Evolutionary conservation across 768 basidiomycete species (phyloP).

Genomic region (Mycena filopes): DNA sequence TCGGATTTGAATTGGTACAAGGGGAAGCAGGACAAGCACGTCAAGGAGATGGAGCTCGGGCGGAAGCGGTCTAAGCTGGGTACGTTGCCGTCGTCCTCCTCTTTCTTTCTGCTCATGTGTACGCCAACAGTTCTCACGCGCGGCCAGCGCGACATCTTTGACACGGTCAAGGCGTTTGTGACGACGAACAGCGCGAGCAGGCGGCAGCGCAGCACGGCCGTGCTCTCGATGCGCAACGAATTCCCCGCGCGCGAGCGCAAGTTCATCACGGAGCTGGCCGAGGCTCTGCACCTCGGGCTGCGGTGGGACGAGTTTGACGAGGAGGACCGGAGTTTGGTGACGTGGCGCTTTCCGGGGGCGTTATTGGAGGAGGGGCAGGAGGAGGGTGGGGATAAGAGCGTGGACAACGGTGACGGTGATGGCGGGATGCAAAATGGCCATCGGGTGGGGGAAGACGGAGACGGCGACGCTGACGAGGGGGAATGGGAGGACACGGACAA

Average conservation of each 20-base stretch:
- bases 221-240: conserved; percentile 77
- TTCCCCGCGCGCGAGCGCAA: conserved; percentile 83
- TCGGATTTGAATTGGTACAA: conserved; percentile 93
- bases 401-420: conserved; percentile 45
- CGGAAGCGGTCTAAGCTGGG: conserved; percentile 71
- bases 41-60: conserved; percentile 71
- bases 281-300: conserved; percentile 79
- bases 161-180: conserved; percentile 82
- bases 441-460: conserved; percentile 26
- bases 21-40: conserved; percentile 86
- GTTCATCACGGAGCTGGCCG: conserved; percentile 81
- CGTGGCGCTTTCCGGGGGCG: conserved; percentile 67
- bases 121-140: conserved; percentile 71
- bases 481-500: conserved; percentile 46
- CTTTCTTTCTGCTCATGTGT: background rate
- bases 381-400: conserved; percentile 45
- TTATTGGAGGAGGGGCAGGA: conserved; percentile 37
- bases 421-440: conserved; percentile 39
- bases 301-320: conserved; percentile 97
- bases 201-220: conserved; percentile 47
- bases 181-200: conserved; percentile 49
- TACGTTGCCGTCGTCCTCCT: conserved; percentile 47
- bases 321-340: conserved; percentile 80
- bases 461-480: conserved; percentile 31
- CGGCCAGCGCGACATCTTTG: conserved; percentile 81